Evolutionary conservation across 2,329 filamentous ascomycete genomes (phyloP).

Genomic region (Colletotrichum salicis): DNA sequence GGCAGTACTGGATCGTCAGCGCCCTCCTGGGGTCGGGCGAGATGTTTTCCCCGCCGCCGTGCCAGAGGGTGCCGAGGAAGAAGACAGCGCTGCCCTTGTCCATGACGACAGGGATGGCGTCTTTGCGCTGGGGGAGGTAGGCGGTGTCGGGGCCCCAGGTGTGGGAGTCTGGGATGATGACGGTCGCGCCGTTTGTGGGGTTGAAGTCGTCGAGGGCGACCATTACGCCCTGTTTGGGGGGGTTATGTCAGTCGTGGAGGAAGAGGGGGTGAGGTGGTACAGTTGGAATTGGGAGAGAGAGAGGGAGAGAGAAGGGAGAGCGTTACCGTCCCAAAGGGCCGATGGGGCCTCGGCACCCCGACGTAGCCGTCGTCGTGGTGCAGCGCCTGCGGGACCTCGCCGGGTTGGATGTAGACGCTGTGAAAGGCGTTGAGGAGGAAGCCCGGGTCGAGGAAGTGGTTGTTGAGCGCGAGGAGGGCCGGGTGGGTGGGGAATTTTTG

Average conservation of each 20-base stretch:
- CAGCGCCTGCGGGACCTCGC: constrained; percentile 49
- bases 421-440: constrained; percentile 49
- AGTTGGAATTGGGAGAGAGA: too few relatives aligned
- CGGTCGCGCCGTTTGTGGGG: constrained; percentile 47
- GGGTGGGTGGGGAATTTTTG: constrained; percentile 49
- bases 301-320: neutral
- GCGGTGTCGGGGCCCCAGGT: constrained; percentile 42
- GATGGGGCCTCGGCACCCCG: constrained; percentile 46
- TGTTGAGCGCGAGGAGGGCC: constrained; percentile 50
- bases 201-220: constrained; percentile 47
- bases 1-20: constrained; percentile 53
- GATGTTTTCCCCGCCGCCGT: constrained; percentile 49
- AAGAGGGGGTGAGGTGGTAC: neutral
- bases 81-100: constrained; percentile 49
- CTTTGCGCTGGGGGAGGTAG: constrained; percentile 37
- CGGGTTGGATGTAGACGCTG: constrained; percentile 51
- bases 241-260: neutral
- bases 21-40: constrained; percentile 44
- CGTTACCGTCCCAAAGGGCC: constrained; percentile 45
- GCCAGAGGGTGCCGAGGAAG: constrained; percentile 49
- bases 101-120: constrained; percentile 47
- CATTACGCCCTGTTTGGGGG: constrained; percentile 39
- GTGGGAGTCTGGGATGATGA: constrained; percentile 49
- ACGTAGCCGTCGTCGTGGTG: constrained; percentile 47
- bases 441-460: constrained; percentile 51